Percentiles rank a stretch among this genome's conserved stretches.
These are phyloP conservation scores for Choiromyces venosus DNA, from an alignment of 495 filamentous ascomycete species.

Conservation along the genomic window DNA sequence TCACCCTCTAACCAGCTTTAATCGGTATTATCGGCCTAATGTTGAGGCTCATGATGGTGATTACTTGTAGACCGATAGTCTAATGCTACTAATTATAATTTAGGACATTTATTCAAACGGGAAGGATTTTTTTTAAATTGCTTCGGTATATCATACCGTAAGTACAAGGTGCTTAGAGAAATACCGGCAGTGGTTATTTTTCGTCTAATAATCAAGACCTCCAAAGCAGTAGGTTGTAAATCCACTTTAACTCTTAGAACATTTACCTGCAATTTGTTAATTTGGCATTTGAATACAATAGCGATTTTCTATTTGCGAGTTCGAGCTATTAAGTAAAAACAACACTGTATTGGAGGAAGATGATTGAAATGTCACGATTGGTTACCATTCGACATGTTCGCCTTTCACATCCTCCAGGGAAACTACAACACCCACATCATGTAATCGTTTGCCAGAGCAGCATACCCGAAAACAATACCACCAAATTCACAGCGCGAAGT, in stretches of 20 bases:
- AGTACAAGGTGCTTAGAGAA: not conserved
- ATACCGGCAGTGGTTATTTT: not conserved
- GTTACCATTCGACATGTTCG: not conserved
- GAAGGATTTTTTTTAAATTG: not conserved
- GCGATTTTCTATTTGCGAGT: not conserved
- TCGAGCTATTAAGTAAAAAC: not conserved
- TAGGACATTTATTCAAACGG: not conserved
- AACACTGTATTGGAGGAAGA: not conserved
- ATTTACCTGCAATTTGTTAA: not conserved
- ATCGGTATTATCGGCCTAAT: not conserved
- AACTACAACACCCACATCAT: not conserved
- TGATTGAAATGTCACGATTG: not conserved
- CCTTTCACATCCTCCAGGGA: not conserved
- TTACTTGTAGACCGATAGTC: not conserved
- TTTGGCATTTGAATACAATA: not conserved
- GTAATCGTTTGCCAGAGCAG: not conserved
- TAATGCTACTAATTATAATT: not conserved
- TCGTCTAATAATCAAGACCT: not conserved
- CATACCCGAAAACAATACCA: not conserved
- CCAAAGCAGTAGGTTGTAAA: not conserved
- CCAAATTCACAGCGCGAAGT: not conserved
- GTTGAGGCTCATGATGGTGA: not conserved
- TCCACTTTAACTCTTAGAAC: not conserved
- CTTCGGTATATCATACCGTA: not conserved
- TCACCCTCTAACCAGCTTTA: not conserved